A percentile compares a stretch with the other conserved stretches of the same genome.
Evolutionary conservation across 2,329 filamentous ascomycete genomes (phyloP).

Genomic region (Sporothrix curviconia): DNA sequence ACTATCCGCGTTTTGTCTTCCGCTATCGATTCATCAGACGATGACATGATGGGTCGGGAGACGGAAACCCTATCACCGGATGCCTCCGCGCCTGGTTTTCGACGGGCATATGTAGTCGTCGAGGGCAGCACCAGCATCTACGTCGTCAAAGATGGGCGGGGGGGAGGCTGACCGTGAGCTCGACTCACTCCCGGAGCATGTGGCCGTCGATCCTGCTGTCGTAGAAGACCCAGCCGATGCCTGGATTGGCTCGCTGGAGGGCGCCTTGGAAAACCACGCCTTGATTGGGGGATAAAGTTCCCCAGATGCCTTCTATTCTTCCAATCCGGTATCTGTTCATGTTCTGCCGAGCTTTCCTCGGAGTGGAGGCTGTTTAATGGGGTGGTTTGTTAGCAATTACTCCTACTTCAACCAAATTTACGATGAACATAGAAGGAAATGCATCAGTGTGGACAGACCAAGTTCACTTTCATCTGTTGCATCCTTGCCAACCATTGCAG

Average conservation of each 20-base stretch:
- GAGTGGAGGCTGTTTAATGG: slow-evolving; percentile 65
- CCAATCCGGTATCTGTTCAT: slow-evolving; percentile 85
- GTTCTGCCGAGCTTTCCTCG: slow-evolving; percentile 59
- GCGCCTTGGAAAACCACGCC: slow-evolving; percentile 65
- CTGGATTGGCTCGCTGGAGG: slow-evolving; percentile 18
- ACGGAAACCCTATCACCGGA: too few species aligned
- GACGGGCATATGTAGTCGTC: neutral
- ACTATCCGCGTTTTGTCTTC: too few species aligned
- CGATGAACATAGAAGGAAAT: neutral
- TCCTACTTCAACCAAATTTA: neutral
- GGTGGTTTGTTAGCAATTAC: neutral
- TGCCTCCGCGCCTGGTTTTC: too few species aligned
- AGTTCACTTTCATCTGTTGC: slow-evolving; percentile 90
- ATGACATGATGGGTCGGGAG: too few species aligned
- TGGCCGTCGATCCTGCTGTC: slow-evolving; percentile 20
- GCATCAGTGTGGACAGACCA: slow-evolving; percentile 52
- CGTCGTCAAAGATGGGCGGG: slow-evolving; percentile 44
- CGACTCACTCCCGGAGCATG: slow-evolving; percentile 6
- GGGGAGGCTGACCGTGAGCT: slow-evolving; percentile 32
- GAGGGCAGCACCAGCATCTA: slow-evolving; percentile 17
- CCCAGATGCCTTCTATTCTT: slow-evolving; percentile 71
- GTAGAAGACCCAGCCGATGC: neutral
- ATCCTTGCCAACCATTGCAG: slow-evolving; percentile 90
- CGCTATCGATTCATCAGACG: too few species aligned
- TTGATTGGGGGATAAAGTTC: slow-evolving; percentile 90